These are phyloP conservation scores for Porcisia deanei DNA, from an alignment of 208 protist genomes.

Conservation along the genomic window DNA sequence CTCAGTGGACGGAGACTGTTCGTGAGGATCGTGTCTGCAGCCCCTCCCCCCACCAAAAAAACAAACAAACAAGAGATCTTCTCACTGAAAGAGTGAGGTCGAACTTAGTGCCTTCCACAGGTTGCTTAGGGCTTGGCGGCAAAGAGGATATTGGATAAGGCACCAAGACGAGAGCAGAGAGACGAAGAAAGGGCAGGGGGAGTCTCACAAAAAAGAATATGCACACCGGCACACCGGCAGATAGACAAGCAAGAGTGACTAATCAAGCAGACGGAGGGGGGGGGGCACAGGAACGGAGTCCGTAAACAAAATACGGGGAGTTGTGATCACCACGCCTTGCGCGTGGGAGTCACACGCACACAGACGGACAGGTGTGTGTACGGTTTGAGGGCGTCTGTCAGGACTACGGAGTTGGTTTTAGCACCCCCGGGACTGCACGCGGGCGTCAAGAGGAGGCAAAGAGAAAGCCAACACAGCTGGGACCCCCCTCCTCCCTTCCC, in stretches of 20 bases:
- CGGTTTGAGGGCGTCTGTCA: too few species aligned
- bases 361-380: neutral
- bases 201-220: neutral
- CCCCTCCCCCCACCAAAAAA: neutral
- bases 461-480: too few species aligned
- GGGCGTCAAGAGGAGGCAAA: too few species aligned
- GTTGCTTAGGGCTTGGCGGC: neutral
- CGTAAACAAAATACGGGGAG: neutral
- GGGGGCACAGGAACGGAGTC: neutral
- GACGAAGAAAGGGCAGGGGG: neutral
- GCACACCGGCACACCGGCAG: neutral
- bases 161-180: neutral
- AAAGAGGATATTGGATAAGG: neutral
- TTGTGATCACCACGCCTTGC: neutral
- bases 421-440: too few species aligned
- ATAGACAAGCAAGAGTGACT: neutral
- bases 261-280: neutral
- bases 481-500: too few species aligned
- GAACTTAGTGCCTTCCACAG: neutral
- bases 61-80: neutral
- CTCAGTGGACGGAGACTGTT: neutral
- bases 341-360: neutral
- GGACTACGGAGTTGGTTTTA: too few species aligned
- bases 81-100: neutral
- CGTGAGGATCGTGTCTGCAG: neutral